These are phyloP conservation scores for Ustilago shanxiensis DNA, from an alignment of 1,284 basidiomycete species.

Conservation along the genomic window DNA sequence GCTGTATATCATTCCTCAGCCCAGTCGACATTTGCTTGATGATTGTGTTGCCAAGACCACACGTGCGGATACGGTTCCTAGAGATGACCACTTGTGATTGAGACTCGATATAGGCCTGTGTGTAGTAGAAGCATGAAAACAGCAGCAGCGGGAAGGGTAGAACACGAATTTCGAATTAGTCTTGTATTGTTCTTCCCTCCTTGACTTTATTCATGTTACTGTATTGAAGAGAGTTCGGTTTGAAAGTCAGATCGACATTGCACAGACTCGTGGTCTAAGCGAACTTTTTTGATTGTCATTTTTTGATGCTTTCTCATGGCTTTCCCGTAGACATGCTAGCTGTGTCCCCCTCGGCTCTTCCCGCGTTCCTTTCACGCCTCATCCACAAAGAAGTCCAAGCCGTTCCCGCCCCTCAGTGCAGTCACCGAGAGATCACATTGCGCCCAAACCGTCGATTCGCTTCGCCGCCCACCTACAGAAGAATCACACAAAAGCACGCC, in stretches of 20 bases:
- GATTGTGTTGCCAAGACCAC: neutral
- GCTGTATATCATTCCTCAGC: neutral
- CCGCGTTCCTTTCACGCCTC: constrained; percentile 4
- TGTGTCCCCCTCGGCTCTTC: constrained; percentile 1
- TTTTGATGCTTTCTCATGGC: neutral
- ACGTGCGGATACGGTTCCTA: neutral
- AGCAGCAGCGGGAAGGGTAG: neutral
- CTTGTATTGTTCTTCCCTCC: neutral
- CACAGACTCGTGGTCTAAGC: constrained; percentile 8
- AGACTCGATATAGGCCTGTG: neutral
- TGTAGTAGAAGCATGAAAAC: neutral
- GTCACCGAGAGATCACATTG: neutral
- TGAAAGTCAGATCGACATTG: constrained; percentile 23
- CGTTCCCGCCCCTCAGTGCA: neutral
- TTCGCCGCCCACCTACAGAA: neutral
- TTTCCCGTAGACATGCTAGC: neutral
- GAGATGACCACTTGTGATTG: neutral
- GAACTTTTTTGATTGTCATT: neutral
- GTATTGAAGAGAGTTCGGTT: too few species aligned
- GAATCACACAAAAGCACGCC: neutral
- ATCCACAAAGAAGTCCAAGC: neutral
- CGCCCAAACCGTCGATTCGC: neutral
- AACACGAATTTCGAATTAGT: constrained; percentile 2
- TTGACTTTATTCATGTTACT: neutral
- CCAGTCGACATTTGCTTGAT: neutral